phyloP scores from a whole-genome alignment of 169 alveolate genomes.

The Plasmodium vivax region DNA sequence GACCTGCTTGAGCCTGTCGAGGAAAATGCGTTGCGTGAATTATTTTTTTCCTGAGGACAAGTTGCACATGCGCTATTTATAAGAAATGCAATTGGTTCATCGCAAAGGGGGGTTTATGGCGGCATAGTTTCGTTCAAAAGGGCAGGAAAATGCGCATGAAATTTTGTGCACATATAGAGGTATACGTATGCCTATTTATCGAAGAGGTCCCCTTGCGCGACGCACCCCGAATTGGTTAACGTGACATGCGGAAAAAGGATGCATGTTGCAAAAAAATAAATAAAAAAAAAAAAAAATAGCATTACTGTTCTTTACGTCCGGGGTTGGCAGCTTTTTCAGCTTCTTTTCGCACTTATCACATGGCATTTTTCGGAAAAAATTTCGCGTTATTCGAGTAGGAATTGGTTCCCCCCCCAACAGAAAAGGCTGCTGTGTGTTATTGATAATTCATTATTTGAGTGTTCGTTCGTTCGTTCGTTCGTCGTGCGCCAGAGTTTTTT shows the following conservation, averaged over 20 bases:
- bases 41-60: background rate
- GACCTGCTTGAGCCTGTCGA: constrained; percentile 80
- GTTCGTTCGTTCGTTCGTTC: background rate
- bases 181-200: background rate
- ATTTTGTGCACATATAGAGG: background rate
- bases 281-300: background rate
- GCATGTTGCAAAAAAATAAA: background rate
- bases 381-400: background rate
- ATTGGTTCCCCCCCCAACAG: background rate
- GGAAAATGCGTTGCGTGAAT: background rate
- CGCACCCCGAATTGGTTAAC: background rate
- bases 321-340: constrained; percentile 82
- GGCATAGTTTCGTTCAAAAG: background rate
- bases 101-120: background rate
- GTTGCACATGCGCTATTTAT: background rate
- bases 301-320: constrained; percentile 79
- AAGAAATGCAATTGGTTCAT: background rate
- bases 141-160: background rate
- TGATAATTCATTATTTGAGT: background rate
- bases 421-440: background rate
- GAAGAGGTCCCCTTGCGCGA: background rate
- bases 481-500: background rate
- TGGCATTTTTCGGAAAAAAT: constrained; percentile 76
- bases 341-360: constrained; percentile 85
- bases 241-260: background rate